Base-by-base conservation (phyloP, 768 basidiomycete genomes). In the Russula brevipes region DNA sequence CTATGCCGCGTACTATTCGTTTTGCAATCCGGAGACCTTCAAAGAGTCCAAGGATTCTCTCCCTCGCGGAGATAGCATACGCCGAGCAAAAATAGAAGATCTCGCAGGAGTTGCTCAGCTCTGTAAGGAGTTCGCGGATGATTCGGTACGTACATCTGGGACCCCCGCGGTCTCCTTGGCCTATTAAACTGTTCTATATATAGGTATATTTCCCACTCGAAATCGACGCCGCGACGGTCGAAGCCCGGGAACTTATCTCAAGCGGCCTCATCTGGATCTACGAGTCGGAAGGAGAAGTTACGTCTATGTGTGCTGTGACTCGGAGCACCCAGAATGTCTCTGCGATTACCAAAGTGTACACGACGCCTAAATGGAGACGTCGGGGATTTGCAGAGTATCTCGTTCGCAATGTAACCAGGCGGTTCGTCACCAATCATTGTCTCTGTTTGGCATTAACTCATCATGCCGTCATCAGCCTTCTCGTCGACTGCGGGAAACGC, bases 301-400 rank as follows among this genome's bases (percentile, higher is more conserved):
- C 81, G 4, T 80, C 78, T 19, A 78, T 85, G 46, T 83, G 82
- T 51, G 83, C 83, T 16, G 82, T 80, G 24, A 81, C 83, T n/a
- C 79, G 83, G n/a, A 76, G 76, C 55, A 81, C 80, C 12, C 70
- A 75, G 60, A 74, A 73, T 11, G 80, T 83, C 30, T 78, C 80
- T 14, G 82, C 81, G 3, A 82, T 85, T 66, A 82, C 83, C 8
- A 85, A 85, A 70, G 83, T 84, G 1, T 82, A 80, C 69, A 85
- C 83, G 19, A 76, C 77, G 38, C 74, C 76, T 0, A 67, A 69
- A 31, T 82, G 76, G 75, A 71, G 82, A 60, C 73, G 78, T 12
- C 71, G 70, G 39, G 80, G 84, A 6, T 80, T 78, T 68, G 84
- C 83, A 16, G 80, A 82, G 69, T 74, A 75, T 50, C 70, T 85